Evolutionary conservation across 2,329 filamentous ascomycete species (phyloP), one percentile per base, ranked within the genome.

Genomic region (Phaeoacremonium minimum): DNA sequence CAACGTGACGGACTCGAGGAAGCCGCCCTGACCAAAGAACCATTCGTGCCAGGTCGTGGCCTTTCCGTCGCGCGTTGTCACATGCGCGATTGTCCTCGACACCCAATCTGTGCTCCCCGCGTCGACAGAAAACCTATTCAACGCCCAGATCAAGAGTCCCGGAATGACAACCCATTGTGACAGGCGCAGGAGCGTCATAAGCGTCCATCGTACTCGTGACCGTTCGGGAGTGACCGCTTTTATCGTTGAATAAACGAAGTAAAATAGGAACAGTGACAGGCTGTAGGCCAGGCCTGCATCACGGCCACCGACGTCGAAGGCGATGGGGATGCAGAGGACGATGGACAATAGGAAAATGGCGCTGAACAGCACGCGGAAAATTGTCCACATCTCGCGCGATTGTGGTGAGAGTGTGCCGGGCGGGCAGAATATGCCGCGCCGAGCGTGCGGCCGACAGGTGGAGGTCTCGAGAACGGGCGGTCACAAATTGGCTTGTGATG

Each of bases 241-340:
- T 47, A 93, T 70, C 45, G 79, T 68, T 38, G 89, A 95, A 66
- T 93, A 89, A 60, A 87, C 64, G 59, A 95, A 84, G 69, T 97
- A 97, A 72, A 94, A 97, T 52, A 77, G 73, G 50, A 91, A 90
- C 37, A 97, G 78, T 32, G 86, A 80, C 36, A 97, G 77, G 57
- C 89, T 96, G 69, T 94, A 97, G 45, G 89, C 91, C 55, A 98
- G 75, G 41, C 93, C 93, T 56, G 89, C 95, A 52, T 93, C 90
- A 54, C 88, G 83, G 44, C 93, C 93, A 58, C 93, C 93, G 55
- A 97, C 91, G 77, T 98, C 93, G 69, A 97, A 97, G 54, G 91
- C 87, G 58, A 98, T 83, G 44, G 93, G 93, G 58, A 98, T 93
- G 44, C 89, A 95, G 58, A 97, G 85, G 57, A 97, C 82, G 61